phyloP scores from a whole-genome alignment of 345 rosid genomes.

The Eucalyptus sp. region DNA sequence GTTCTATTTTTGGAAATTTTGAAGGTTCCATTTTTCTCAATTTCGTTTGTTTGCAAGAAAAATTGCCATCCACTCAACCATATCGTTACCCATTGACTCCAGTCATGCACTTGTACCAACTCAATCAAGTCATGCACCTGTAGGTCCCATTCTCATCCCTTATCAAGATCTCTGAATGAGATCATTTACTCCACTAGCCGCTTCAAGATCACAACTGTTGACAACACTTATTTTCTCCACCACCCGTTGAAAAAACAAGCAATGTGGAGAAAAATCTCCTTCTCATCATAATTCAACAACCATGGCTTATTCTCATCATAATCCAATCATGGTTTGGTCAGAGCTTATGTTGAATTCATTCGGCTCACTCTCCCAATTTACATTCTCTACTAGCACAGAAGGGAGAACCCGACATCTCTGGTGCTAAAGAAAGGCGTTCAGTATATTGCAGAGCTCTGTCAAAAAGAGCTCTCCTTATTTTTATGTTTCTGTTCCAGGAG shows the following conservation, averaged over 20 bases:
- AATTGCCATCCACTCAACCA: not conserved
- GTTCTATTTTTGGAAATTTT: not conserved
- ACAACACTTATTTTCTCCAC: not conserved
- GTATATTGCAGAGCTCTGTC: not conserved
- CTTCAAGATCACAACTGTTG: not conserved
- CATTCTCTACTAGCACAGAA: not conserved
- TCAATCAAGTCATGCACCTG: not conserved
- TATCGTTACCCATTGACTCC: not conserved
- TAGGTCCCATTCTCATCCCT: not conserved
- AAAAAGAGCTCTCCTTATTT: not conserved
- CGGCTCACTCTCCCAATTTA: not conserved
- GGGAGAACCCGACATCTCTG: not conserved
- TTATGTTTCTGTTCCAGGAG: not conserved
- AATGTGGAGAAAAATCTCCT: not conserved
- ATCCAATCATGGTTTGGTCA: not conserved
- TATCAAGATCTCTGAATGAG: not conserved
- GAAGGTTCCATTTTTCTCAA: not conserved
- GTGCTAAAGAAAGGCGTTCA: not conserved
- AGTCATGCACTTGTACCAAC: not conserved
- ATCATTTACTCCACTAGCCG: not conserved
- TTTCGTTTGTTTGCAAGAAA: not conserved
- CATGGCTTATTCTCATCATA: not conserved
- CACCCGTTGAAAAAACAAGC: not conserved
- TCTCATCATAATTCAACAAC: not conserved
- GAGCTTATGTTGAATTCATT: not conserved